phyloP scores from a whole-genome alignment of 2,329 filamentous ascomycete species.

The Nemania diffusa region DNA sequence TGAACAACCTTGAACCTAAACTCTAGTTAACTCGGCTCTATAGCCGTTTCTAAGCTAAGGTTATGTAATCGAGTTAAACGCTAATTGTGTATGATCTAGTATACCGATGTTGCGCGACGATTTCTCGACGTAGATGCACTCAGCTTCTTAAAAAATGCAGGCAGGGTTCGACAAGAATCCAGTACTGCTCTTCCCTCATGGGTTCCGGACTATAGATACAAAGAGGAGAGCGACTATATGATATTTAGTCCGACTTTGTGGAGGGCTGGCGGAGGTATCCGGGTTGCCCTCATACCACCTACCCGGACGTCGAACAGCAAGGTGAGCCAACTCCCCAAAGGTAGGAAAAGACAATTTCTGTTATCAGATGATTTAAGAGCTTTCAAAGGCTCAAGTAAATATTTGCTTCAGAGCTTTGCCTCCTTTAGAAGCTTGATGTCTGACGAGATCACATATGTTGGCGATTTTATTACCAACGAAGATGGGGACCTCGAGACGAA shows the following conservation, averaged over 20 bases:
- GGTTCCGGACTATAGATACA: constrained; percentile 38
- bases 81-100: constrained; percentile 24
- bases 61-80: neutral
- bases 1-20: neutral
- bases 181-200: constrained; percentile 39
- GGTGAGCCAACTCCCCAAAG: constrained; percentile 26
- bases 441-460: constrained; percentile 41
- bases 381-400: constrained; percentile 35
- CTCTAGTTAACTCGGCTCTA: too few relatives aligned
- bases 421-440: constrained; percentile 39
- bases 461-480: constrained; percentile 29
- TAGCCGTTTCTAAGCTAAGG: neutral
- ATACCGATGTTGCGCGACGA: constrained; percentile 36
- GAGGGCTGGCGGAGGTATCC: constrained; percentile 23
- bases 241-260: constrained; percentile 19
- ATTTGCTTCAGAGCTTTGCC: constrained; percentile 41
- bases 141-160: constrained; percentile 37
- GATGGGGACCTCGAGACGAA: constrained; percentile 2
- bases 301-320: constrained; percentile 4
- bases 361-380: constrained; percentile 31
- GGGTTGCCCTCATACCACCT: constrained; percentile 12
- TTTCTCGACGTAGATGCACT: constrained; percentile 36
- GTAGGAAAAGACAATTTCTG: constrained; percentile 19
- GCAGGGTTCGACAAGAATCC: constrained; percentile 33
- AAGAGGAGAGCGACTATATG: constrained; percentile 25